phyloP scores from a whole-genome alignment of 106 monocot genomes.

The Dendrobium huoshanense region DNA sequence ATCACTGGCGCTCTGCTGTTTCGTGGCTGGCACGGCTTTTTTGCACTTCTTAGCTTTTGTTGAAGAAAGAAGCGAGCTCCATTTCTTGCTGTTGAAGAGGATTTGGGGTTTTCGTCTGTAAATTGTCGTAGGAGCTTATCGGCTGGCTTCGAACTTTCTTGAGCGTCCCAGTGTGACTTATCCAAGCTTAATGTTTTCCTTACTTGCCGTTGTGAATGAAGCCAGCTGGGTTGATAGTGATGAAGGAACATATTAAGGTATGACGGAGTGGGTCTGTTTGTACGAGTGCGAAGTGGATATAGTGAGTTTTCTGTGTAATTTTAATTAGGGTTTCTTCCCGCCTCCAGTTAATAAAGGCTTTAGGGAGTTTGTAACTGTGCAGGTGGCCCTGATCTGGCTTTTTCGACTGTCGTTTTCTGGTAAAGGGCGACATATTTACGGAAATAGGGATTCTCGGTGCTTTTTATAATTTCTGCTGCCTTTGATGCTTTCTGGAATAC shows the following conservation, averaged over 20 bases:
- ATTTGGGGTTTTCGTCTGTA: neutral
- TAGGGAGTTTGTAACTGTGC: slow-evolving; percentile 16
- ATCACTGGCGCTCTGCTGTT: neutral
- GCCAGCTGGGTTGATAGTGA: neutral
- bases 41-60: neutral
- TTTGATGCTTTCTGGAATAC: neutral
- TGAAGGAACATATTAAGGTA: neutral
- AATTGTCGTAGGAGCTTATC: neutral
- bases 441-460: slow-evolving; percentile 19
- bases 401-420: slow-evolving; percentile 29
- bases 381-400: slow-evolving; percentile 10
- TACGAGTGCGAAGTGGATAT: neutral
- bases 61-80: neutral
- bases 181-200: too few species aligned
- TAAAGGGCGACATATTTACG: slow-evolving; percentile 18
- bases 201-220: too few species aligned
- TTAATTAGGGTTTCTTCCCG: slow-evolving; percentile 3
- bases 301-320: neutral
- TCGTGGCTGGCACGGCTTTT: neutral
- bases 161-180: too few species aligned
- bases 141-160: neutral
- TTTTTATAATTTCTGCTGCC: slow-evolving; percentile 9
- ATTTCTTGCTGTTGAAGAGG: neutral
- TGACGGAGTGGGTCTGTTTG: neutral
- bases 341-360: neutral